Conservation (phyloP, 345 rosid species). For the Salix koriyanagi region DNA sequence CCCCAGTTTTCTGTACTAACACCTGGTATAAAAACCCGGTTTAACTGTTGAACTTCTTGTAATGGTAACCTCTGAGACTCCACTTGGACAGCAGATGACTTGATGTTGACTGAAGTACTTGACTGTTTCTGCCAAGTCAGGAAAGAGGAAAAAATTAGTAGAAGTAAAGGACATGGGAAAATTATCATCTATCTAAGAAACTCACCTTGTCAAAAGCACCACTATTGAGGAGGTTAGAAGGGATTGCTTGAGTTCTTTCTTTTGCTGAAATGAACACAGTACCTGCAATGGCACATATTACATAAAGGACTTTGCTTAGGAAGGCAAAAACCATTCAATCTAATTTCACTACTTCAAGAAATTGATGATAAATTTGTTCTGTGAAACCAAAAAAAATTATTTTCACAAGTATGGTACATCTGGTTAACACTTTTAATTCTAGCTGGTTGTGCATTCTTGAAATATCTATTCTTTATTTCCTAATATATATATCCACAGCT, state of each 20-base stretch:
- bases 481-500: not conserved
- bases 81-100: constrained; percentile 22
- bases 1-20: constrained; percentile 42
- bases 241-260: constrained; percentile 21
- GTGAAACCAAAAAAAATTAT: too few relatives aligned
- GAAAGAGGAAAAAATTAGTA: not conserved
- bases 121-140: constrained; percentile 14
- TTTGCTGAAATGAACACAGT: constrained; percentile 23
- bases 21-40: constrained; percentile 34
- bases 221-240: constrained; percentile 19
- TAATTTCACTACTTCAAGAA: not conserved
- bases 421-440: not conserved
- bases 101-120: constrained; percentile 16
- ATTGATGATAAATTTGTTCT: not conserved
- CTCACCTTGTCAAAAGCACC: constrained; percentile 32
- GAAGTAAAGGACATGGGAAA: constrained; percentile 1
- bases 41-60: constrained; percentile 36
- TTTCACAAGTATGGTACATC: not conserved
- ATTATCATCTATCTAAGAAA: not conserved
- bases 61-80: constrained; percentile 27
- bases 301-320: constrained; percentile 5
- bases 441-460: not conserved
- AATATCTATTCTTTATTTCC: not conserved
- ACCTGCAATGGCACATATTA: constrained; percentile 24
- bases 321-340: too few relatives aligned